Evolutionary conservation across 768 basidiomycete species (phyloP).

Genomic region (Leccinum boreale): DNA sequence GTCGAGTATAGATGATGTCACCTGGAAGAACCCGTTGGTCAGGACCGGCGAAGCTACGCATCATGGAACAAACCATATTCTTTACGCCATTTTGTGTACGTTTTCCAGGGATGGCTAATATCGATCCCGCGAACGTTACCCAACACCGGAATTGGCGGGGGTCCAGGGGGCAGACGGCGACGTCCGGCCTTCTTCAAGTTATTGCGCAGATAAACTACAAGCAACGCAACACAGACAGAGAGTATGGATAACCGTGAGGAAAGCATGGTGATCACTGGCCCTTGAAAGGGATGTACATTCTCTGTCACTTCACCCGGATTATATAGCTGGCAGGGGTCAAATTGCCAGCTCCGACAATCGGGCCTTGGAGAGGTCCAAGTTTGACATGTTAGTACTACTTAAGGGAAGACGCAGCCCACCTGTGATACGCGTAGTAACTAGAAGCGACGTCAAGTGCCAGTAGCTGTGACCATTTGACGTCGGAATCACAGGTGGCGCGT

Average conservation of each 20-base stretch:
- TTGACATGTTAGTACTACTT: too few relatives aligned
- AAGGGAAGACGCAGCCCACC: too few relatives aligned
- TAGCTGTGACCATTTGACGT: too few relatives aligned
- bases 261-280: not conserved
- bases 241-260: not conserved
- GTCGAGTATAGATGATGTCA: slow-evolving; percentile 13
- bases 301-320: not conserved
- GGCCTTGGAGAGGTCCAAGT: too few relatives aligned
- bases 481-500: too few relatives aligned
- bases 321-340: not conserved
- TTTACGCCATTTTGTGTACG: slow-evolving; percentile 17
- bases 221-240: slow-evolving; percentile 6
- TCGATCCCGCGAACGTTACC: slow-evolving; percentile 22
- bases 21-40: slow-evolving; percentile 7
- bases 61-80: slow-evolving; percentile 17
- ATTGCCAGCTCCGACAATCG: too few relatives aligned
- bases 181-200: not conserved
- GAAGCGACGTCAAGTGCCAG: too few relatives aligned
- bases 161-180: too few relatives aligned
- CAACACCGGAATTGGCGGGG: slow-evolving; percentile 16
- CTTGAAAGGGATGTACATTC: not conserved
- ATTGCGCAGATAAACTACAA: slow-evolving; percentile 12
- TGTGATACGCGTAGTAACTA: too few relatives aligned
- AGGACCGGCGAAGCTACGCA: not conserved
- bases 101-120: slow-evolving; percentile 18